Evolutionary conservation across 768 basidiomycete genomes (phyloP), one percentile per base, ranked within the genome.

Genomic region (Cyclocybe aegerita): DNA sequence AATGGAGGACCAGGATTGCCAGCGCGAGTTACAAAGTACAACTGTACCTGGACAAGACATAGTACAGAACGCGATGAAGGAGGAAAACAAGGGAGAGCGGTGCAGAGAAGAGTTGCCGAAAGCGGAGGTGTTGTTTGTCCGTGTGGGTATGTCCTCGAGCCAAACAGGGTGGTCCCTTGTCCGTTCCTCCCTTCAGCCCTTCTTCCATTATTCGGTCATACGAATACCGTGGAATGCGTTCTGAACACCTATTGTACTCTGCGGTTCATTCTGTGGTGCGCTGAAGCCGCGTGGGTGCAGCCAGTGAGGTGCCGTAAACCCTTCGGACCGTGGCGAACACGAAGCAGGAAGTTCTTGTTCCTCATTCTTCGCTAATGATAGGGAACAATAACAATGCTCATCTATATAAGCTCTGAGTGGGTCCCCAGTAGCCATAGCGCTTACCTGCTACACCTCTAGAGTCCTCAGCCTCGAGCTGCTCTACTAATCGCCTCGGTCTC

Each of bases 371-470:
- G 31, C 42, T 41, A 15, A 9, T 55, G 16, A 41, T 43, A 23
- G 41, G 52, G 53, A 61, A 61, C 60, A 61, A 61, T 53, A 52
- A 33, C 50, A 12, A 31, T 30, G 12, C 12, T 17, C 23, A 15
- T 43, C 34, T 50, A 51, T 56, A 61, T 51, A 58, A 55, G 40
- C 51, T 31, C 12, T 36, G 23, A 7, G 16, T 34, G 23, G n/a
- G 35, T 17, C 35, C 46, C 8, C 35, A 17, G 39, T 36, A 40
- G 36, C 37, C 45, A 47, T 50, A 56, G 40, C 55, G 44, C 50
- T 37, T 42, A 32, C 39, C 41, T 52, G 41, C 45, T 43, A 43
- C 45, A 14, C 16, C 17, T 46, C 12, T 39, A 39, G 36, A 15
- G 11, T 17, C 41, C 30, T 8, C 35, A 29, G 17, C 23, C 30